Base-by-base conservation (phyloP, 495 filamentous ascomycete genomes). In the Cercophora newfieldiana region DNA sequence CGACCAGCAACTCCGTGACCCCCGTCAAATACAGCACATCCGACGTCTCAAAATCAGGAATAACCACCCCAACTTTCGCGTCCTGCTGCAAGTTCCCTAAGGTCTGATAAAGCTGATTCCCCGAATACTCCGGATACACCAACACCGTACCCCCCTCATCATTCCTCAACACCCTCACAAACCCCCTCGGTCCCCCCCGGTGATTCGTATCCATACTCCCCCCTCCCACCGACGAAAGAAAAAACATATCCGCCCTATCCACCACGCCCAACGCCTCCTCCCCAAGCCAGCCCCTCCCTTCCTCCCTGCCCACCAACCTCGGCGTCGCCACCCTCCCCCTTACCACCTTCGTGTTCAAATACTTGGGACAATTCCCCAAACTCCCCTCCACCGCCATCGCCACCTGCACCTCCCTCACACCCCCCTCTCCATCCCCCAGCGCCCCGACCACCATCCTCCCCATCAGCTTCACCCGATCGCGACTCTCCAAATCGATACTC, bases 191-290 rank as follows among this genome's bases (percentile, higher is more conserved):
- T 0, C 92, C 91, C 44, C 92, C 91, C 25, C 92, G 85, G 66
- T 90, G 87, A 71, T 95, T 95, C n/a, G 88, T 90, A 73, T 94
- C 91, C 92, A 96, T 94, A 68, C 86, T 88, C 22, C 73, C 70
- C n/a, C 83, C 81, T 66, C 89, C 80, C 14, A 82, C 84, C 37
- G 86, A 88, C 26, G 89, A 88, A 19, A 95, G 78, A 73, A 96
- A 95, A 67, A 96, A 88, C 33, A 90, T 77, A 71, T 94, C 92
- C 21, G 90, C 85, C 66, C 87, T 85, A 8, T 67, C 74, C 14
- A 96, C 74, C 4, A 94, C 72, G 5, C 79, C 72, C 8, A 91
- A 56, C 12, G 90, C 89, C 49, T 78, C 75, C 21, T 74, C 70
- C 5, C 19, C 82, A 84, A 1, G 86, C 31, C 22, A 7, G 16